Base-by-base conservation (phyloP, 345 rosid genomes). In the Acer negundo region DNA sequence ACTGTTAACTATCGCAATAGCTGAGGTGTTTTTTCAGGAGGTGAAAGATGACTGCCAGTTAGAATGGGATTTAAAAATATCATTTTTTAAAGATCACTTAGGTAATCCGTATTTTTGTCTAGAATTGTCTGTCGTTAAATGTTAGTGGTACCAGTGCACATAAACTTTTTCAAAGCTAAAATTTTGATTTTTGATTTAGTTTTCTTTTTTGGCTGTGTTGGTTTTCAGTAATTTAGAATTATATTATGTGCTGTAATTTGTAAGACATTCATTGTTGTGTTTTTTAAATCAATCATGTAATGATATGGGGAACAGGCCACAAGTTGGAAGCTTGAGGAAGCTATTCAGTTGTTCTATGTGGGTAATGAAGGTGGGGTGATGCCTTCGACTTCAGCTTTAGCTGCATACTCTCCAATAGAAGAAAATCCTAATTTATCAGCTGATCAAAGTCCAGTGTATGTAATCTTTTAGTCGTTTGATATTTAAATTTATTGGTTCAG, bases 271-370 rank as follows among this genome's bases (percentile, higher is more conserved):
- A 28, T 53, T 66, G 70, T 19, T 46, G 24, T 63, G 42, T 64
- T 26, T 75, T 63, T 40, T 64, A 69, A 80, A 49, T 70, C 69
- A 76, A 59, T 73, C 38, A 19, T 74, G n/a, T 44, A 28, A 46
- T 46, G 49, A 67, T 75, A 12, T 66, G 72, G 58, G 70, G 35
- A 84, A 78, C 78, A 97, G 99, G 97, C 98, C 8, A 97, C 99
- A 20, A 87, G 92, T 83, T 97, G 99, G 99, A 92, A 92, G 74
- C 94, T 97, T 79, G 98, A 97, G 53, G 98, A 94, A 71, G 99
- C 99, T 65, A 46, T 97, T 76, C 98, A 97, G 90, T 87, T 97
- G 61, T 97, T 97, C 80, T 97, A 87, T 86, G 89, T 94, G 26
- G 98, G 96, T 74, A 89, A 87, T 74, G 99, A 94, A 79, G 85